Base-by-base conservation (phyloP, 2,329 filamentous ascomycete genomes). In the Metarhizium sp. region DNA sequence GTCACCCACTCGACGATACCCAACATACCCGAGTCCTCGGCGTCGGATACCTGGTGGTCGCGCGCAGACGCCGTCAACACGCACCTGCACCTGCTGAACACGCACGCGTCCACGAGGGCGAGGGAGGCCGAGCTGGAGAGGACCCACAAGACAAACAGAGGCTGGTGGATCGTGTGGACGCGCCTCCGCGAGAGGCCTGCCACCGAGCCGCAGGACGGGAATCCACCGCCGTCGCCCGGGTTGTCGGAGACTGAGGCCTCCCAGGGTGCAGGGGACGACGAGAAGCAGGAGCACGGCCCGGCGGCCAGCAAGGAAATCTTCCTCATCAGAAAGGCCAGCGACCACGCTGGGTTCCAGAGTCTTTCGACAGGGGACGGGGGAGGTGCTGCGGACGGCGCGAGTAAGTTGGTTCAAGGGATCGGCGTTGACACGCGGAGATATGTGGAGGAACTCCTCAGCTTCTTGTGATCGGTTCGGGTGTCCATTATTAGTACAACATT, bases 391-490 rank as follows among this genome's bases (percentile, higher is more conserved):
- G 80, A 79, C 29, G 81, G 81, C 3, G 80, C 84, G 1, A 79
- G 77, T 20, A 78, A 79, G 55, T 68, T 90, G 60, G 83, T 81
- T 0, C 84, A 88, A 63, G 88, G 87, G 0, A 89, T 92, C 59
- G 88, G 88, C 0, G 78, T 91, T 38, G 88, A 92, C 73, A 89
- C 87, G 34, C 79, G 84, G 67, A 80, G 79, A 65, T 91, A 91
- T 68, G 82, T 91, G 4, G 87, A 91, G 67, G 84, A 83, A 1
- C 66, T 92, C 55, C 71, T 91, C 67, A 88, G 78, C 64, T 67
- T 90, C 64, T 57, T 73, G 36, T 72, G 57, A 60, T 3, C 34
- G 20, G 36, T 20, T 11, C 20, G 34, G 7, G 42, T 6, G 11
- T 16, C 38, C 4, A 16, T 11, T 40, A 11, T 40, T 40, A 11